phyloP scores from a whole-genome alignment of 306 rosid genomes.

The Lotus japonicus region DNA sequence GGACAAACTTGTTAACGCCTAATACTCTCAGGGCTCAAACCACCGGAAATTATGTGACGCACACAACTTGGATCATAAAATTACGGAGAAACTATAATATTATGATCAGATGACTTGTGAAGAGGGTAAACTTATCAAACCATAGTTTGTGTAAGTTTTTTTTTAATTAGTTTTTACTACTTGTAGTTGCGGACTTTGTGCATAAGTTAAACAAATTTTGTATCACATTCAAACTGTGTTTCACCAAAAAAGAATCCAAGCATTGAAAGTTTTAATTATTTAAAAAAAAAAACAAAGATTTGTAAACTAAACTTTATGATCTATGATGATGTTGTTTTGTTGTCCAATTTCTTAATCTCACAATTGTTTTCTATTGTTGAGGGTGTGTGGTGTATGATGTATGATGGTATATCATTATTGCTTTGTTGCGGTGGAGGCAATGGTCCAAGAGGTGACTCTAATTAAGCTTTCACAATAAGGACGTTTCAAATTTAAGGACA shows the following conservation, averaged over 20 bases:
- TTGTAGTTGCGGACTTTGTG: background rate
- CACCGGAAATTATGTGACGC: no score
- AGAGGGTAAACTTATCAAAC: no score
- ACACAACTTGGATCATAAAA: no score
- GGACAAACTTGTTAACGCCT: no score
- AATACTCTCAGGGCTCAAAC: no score
- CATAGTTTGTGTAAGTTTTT: background rate
- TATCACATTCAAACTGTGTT: background rate
- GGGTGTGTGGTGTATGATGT: background rate
- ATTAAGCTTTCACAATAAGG: no score
- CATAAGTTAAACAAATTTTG: background rate
- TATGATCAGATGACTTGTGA: background rate
- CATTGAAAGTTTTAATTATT: background rate
- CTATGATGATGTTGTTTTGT: background rate
- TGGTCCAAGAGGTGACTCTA: background rate
- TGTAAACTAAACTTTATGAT: no score
- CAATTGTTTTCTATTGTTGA: background rate
- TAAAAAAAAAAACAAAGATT: background rate
- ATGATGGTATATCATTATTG: no score
- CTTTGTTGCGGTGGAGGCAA: background rate
- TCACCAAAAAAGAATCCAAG: no score
- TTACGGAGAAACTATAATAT: background rate
- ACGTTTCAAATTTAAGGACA: no score
- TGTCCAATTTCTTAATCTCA: background rate
- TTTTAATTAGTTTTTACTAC: background rate